A percentile compares a stretch with the other conserved stretches of the same genome.
Evolutionary conservation across 73 alveolate species (phyloP).

Genomic region (Stentor roeselii): DNA sequence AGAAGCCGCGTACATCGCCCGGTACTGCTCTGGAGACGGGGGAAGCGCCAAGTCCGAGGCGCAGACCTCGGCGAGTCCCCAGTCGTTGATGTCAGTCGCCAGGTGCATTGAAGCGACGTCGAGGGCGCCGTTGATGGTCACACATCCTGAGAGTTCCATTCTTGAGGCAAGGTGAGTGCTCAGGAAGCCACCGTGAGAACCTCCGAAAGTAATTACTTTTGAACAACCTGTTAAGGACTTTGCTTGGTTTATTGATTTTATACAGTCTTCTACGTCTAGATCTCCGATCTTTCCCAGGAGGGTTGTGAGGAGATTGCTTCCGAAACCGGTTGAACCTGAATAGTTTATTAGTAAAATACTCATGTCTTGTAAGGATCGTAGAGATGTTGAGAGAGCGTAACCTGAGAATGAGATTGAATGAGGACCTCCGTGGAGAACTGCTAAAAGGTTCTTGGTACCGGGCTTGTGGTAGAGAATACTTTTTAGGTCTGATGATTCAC

Average conservation of each 20-base stretch:
- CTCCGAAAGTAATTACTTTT: constrained; percentile 50
- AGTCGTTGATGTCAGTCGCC: background rate
- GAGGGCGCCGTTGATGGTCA: background rate
- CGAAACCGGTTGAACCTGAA: constrained; percentile 51
- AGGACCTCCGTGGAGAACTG: constrained; percentile 64
- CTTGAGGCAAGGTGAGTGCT: constrained; percentile 34
- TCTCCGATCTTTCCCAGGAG: constrained; percentile 47
- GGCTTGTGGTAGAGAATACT: constrained; percentile 5
- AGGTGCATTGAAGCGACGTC: constrained; percentile 2
- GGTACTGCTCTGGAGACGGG: background rate
- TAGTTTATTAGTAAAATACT: constrained; percentile 32
- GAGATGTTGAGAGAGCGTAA: constrained; percentile 20
- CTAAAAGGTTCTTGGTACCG: constrained; percentile 35
- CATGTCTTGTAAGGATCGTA: constrained; percentile 34
- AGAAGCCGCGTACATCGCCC: constrained; percentile 14
- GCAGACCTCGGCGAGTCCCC: constrained; percentile 3
- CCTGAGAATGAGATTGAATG: constrained; percentile 30
- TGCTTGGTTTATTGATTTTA: constrained; percentile 33
- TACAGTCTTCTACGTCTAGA: constrained; percentile 45
- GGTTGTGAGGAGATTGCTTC: constrained; percentile 32
- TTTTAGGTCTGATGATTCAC: background rate
- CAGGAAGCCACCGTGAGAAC: constrained; percentile 60
- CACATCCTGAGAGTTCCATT: background rate
- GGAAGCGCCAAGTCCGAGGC: background rate
- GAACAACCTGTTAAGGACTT: constrained; percentile 28